Evolutionary conservation across 495 filamentous ascomycete genomes (phyloP).

Genomic region (Hyaloscypha bicolor): DNA sequence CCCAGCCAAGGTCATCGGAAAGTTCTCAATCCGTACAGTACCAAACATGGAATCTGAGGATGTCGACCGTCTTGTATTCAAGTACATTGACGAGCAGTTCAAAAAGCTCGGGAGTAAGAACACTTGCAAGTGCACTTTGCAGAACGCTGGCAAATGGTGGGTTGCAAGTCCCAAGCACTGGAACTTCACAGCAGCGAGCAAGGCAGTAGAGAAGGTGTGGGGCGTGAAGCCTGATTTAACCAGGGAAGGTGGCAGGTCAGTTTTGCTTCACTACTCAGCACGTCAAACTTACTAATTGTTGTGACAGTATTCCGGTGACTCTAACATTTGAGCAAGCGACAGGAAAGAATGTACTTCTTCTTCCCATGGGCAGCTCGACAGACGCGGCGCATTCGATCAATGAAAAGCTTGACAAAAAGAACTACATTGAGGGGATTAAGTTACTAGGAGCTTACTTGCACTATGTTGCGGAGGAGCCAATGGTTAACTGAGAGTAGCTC

Average conservation of each 20-base stretch:
- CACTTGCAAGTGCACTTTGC: slow-evolving; percentile 72
- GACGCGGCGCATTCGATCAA: slow-evolving; percentile 97
- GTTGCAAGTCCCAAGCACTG: slow-evolving; percentile 95
- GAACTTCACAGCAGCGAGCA: slow-evolving; percentile 93
- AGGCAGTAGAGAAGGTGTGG: slow-evolving; percentile 92
- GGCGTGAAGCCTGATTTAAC: slow-evolving; percentile 93
- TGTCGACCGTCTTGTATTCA: slow-evolving; percentile 81
- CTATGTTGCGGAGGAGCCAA: slow-evolving; percentile 91
- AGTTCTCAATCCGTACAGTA: slow-evolving; percentile 97
- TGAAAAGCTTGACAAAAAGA: slow-evolving; percentile 94
- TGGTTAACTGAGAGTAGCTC: slow-evolving; percentile 27
- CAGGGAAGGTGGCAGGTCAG: slow-evolving; percentile 86
- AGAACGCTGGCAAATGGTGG: slow-evolving; percentile 98
- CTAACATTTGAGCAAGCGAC: slow-evolving; percentile 97
- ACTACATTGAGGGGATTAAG: slow-evolving; percentile 99
- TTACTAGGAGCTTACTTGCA: slow-evolving; percentile 93
- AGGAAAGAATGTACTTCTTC: slow-evolving; percentile 94
- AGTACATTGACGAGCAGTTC: slow-evolving; percentile 77
- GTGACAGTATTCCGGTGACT: slow-evolving; percentile 83
- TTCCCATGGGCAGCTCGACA: slow-evolving; percentile 96
- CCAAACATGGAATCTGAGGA: slow-evolving; percentile 94
- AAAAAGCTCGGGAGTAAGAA: slow-evolving; percentile 89
- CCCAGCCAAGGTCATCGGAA: slow-evolving; percentile 93
- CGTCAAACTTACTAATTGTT: not conserved
- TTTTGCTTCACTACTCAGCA: slow-evolving; percentile 7